Evolutionary conservation across 805 yeast species (phyloP), one percentile per base, ranked within the genome.

Genomic region (Kodamaea kakaduensis): DNA sequence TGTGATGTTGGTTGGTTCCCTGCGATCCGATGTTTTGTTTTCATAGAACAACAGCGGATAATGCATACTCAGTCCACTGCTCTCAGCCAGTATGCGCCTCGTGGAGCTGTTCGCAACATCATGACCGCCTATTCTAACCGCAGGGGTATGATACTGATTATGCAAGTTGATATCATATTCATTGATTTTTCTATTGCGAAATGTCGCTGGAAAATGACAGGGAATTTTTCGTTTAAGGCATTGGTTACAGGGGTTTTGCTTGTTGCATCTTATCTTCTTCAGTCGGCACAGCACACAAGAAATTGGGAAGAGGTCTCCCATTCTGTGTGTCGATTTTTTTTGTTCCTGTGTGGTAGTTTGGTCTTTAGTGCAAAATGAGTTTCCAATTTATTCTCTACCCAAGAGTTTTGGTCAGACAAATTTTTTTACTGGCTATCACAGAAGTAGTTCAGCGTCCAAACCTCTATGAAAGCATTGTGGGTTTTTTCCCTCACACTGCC

Each of bases 161-260:
- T 6, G 5, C 27, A 13, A 6, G 12, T 15, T 14, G 5, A 44
- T 19, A 15, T 44, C 51, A 28, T 46, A 50, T 31, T 49, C 59
- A 31, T 48, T 44, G 30, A 58, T 56, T 15, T 32, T 36, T 14
- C 68, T 69, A 23, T 72, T 69, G 36, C 77, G 50, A 40, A 71
- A 71, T 12, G 69, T 71, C 3, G 67, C 52, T 1, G 77, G 77
- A 43, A 67, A 71, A 28, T 60, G 63, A 47, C 77, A 71, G 2
- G 46, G 48, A n/a, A 64, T 51, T 6, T 52, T 51, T 33, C 69
- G 52, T 32, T 54, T 56, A 8, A 43, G 46, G 45, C 75, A 69
- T 32, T 65, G 69, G 39, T 63, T 59, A 43, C 75, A 69, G 1
- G 71, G 70, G 19, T 50, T 50, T 19, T 48, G 38, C 40, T 58